Conservation (phyloP, 352 stramenopile species). For the Globisporangium solare region DNA sequence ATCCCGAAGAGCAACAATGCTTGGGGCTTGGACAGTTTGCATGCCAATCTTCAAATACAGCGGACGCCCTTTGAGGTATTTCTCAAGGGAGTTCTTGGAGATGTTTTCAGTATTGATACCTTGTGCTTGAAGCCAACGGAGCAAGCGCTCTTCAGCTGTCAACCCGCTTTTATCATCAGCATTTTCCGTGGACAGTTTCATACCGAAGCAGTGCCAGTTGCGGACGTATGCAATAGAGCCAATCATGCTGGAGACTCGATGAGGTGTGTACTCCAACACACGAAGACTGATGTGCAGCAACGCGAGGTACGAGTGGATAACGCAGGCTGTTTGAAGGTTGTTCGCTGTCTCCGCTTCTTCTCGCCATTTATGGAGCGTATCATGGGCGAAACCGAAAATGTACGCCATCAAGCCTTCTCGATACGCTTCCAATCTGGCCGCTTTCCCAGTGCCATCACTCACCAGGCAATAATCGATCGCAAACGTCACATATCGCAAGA, state of each 20-base stretch:
- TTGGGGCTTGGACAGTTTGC: slow-evolving; percentile 85
- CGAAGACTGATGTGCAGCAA: slow-evolving; percentile 70
- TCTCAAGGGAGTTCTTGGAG: slow-evolving; percentile 70
- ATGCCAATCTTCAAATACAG: slow-evolving; percentile 87
- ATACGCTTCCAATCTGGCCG: slow-evolving; percentile 41
- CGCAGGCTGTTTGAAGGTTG: slow-evolving; percentile 76
- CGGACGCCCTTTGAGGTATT: slow-evolving; percentile 81
- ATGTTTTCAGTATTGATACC: slow-evolving; percentile 87
- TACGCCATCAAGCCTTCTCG: slow-evolving; percentile 55
- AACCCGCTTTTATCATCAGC: slow-evolving; percentile 39
- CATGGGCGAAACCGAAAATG: slow-evolving; percentile 60
- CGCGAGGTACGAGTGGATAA: slow-evolving; percentile 82
- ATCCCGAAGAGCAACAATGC: slow-evolving; percentile 58
- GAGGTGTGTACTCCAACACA: slow-evolving; percentile 55
- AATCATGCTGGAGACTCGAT: slow-evolving; percentile 67
- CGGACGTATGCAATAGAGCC: slow-evolving; percentile 84
- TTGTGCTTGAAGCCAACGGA: slow-evolving; percentile 88
- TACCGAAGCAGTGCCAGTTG: slow-evolving; percentile 91
- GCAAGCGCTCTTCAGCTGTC: slow-evolving; percentile 66
- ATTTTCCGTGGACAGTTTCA: slow-evolving; percentile 65
- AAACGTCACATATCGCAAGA: slow-evolving; percentile 78
- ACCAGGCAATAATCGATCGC: slow-evolving; percentile 45
- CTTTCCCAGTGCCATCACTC: slow-evolving; percentile 26
- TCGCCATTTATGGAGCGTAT: slow-evolving; percentile 76
- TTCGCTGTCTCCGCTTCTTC: slow-evolving; percentile 63